Conservation (phyloP, 257 asterid genomes). For the Fraxinus americana region DNA sequence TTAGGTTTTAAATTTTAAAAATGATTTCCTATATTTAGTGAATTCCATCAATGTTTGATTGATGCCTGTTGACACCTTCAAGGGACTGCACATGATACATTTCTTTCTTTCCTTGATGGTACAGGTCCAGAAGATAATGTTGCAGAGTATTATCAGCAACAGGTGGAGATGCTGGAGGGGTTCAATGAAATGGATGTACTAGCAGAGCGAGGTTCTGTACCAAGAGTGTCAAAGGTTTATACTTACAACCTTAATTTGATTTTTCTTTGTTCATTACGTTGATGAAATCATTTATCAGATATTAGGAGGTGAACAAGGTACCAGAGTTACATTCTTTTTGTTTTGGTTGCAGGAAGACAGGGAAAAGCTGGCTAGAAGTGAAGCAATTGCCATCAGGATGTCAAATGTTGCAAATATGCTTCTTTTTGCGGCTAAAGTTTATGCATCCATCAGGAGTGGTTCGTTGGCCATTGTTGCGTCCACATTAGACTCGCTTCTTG, state of each 20-base stretch:
- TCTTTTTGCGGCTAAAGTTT: slow-evolving; percentile 58
- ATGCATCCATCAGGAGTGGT: slow-evolving; percentile 56
- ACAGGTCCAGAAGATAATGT: slow-evolving; percentile 49
- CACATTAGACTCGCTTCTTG: slow-evolving; percentile 59
- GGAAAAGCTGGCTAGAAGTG: slow-evolving; percentile 52
- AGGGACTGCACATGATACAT: background rate
- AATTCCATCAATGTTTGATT: background rate
- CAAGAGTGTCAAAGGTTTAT: slow-evolving; percentile 54
- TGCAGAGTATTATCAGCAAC: slow-evolving; percentile 57
- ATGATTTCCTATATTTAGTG: background rate
- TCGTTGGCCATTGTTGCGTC: slow-evolving; percentile 59
- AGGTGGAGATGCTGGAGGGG: slow-evolving; percentile 54
- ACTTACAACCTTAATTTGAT: background rate
- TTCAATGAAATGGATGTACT: slow-evolving; percentile 56
- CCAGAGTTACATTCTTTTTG: background rate
- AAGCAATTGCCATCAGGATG: slow-evolving; percentile 50
- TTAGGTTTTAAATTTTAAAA: background rate
- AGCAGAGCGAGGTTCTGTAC: slow-evolving; percentile 50
- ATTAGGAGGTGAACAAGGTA: background rate
- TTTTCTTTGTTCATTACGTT: background rate
- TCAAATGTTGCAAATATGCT: slow-evolving; percentile 58
- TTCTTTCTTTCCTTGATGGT: slow-evolving; percentile 18
- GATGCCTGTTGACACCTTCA: background rate
- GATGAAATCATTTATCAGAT: background rate
- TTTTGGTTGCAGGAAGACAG: slow-evolving; percentile 46